Conservation (phyloP, 306 rosid species). For the Glycyrrhiza uralensis region DNA sequence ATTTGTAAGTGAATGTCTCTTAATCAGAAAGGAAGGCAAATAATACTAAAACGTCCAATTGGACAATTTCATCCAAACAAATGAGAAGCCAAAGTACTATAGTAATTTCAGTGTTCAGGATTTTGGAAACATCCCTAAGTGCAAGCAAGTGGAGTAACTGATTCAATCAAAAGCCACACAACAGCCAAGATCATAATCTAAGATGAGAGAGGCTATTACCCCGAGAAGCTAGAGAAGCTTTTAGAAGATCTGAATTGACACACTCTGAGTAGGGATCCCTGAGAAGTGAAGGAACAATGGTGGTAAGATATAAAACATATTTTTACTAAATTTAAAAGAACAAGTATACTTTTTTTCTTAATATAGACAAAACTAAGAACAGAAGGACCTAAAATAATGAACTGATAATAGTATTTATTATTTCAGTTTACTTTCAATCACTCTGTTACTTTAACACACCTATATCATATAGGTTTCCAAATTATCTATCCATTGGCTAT, state of each 20-base stretch:
- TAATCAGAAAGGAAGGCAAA: background rate
- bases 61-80: background rate
- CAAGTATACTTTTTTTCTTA: background rate
- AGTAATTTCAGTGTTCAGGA: background rate
- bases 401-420: background rate
- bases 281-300: conserved; percentile 24
- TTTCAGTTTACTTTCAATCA: background rate
- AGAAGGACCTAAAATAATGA: conserved; percentile 4
- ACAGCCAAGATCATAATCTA: background rate
- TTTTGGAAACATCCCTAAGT: background rate
- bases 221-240: conserved; percentile 69
- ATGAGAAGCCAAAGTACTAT: background rate
- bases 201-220: conserved; percentile 48
- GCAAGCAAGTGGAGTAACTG: background rate
- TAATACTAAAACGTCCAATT: background rate
- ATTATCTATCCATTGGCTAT: background rate
- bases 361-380: background rate
- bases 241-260: conserved; percentile 60
- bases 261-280: conserved; percentile 88
- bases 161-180: conserved; percentile 7
- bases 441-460: conserved; percentile 3
- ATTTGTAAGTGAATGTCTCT: background rate
- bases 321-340: background rate
- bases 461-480: background rate
- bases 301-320: background rate